These are phyloP conservation scores for Colletotrichum lupini DNA, from an alignment of 2,329 filamentous ascomycete species.

Conservation along the genomic window DNA sequence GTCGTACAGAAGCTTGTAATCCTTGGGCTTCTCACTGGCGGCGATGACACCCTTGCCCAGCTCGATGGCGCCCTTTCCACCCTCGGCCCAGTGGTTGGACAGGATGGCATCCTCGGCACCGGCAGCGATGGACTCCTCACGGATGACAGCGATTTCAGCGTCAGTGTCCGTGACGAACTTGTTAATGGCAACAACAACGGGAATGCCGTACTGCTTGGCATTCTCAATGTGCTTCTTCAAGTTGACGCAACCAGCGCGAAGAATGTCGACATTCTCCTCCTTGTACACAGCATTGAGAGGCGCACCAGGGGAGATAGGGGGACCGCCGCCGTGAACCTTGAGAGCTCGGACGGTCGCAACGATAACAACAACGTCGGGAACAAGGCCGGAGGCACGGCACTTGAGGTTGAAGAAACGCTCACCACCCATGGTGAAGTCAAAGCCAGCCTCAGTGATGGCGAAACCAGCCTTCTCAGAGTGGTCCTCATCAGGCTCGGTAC, in stretches of 20 bases:
- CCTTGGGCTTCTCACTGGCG: slow-evolving; percentile 83
- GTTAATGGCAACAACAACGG: slow-evolving; percentile 97
- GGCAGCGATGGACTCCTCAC: slow-evolving; percentile 90
- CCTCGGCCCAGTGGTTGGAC: slow-evolving; percentile 97
- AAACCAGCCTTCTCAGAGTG: slow-evolving; percentile 86
- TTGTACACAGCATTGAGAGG: slow-evolving; percentile 89
- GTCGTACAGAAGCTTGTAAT: slow-evolving; percentile 89
- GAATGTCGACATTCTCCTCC: slow-evolving; percentile 91
- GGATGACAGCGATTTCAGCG: slow-evolving; percentile 88
- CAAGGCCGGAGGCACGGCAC: slow-evolving; percentile 91
- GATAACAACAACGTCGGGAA: slow-evolving; percentile 92
- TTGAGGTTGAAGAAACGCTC: slow-evolving; percentile 99
- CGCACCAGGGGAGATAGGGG: slow-evolving; percentile 90
- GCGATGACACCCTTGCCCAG: slow-evolving; percentile 88
- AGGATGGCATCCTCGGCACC: slow-evolving; percentile 94
- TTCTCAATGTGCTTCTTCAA: slow-evolving; percentile 95
- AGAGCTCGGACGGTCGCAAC: slow-evolving; percentile 95
- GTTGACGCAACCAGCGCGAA: slow-evolving; percentile 92
- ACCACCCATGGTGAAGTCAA: slow-evolving; percentile 99
- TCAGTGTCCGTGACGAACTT: slow-evolving; percentile 94
- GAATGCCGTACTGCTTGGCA: slow-evolving; percentile 87
- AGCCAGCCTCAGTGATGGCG: slow-evolving; percentile 95
- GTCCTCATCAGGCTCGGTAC: slow-evolving; percentile 92
- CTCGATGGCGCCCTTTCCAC: slow-evolving; percentile 89
- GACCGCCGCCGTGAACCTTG: slow-evolving; percentile 96